Evolutionary conservation across 805 yeast species (phyloP).

Genomic region (Sugiyamaella chiloensis): DNA sequence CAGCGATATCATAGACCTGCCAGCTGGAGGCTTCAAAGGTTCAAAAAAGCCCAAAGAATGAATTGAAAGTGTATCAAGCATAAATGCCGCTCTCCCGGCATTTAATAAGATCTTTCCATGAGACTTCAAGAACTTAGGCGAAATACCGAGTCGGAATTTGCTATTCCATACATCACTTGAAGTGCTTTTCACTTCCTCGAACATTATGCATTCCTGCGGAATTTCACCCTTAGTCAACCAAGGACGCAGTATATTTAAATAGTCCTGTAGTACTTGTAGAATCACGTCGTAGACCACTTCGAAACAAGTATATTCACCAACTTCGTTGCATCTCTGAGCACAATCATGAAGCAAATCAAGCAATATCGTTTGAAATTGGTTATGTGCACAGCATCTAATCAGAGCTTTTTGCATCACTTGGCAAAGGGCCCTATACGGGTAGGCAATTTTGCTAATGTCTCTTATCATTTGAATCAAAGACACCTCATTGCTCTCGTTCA

Average conservation of each 20-base stretch:
- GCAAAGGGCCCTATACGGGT: constrained; percentile 10
- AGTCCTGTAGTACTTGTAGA: constrained; percentile 7
- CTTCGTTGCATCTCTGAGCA: neutral
- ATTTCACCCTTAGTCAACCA: constrained; percentile 5
- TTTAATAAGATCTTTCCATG: constrained; percentile 3
- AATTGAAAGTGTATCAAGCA: too few relatives aligned
- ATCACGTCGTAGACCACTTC: neutral
- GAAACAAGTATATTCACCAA: neutral
- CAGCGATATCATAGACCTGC: too few relatives aligned
- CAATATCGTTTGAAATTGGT: constrained; percentile 5
- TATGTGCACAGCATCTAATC: neutral
- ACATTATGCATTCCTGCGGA: neutral
- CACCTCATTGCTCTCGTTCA: neutral
- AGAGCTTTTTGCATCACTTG: constrained; percentile 6
- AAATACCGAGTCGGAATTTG: too few relatives aligned
- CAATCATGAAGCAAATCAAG: constrained; percentile 10
- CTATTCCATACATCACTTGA: neutral
- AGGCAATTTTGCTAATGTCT: neutral
- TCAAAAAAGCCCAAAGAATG: too few relatives aligned
- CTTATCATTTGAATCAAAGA: constrained; percentile 7
- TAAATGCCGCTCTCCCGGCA: constrained; percentile 3
- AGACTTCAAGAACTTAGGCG: constrained; percentile 2
- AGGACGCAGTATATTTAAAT: neutral
- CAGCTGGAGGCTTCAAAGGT: too few relatives aligned
- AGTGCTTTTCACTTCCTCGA: neutral